Conservation (phyloP, 148 eudicot genomes). For the Dysphania ambrosioides region DNA sequence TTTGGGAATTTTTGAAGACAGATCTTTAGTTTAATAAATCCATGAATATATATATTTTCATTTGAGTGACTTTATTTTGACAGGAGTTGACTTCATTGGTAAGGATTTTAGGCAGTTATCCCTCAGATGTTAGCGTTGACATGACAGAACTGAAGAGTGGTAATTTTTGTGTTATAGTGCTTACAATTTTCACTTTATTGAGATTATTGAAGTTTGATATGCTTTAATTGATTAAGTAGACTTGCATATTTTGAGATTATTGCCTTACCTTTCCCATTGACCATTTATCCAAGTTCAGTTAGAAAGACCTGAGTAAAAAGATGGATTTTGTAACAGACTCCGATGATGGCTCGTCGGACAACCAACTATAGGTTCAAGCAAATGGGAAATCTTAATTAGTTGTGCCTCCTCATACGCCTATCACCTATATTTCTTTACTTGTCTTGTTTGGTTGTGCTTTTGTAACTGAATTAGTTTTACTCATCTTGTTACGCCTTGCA, state of each 20-base stretch:
- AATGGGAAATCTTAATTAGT: too few species aligned
- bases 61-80: background rate
- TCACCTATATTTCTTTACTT: too few species aligned
- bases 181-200: background rate
- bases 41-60: background rate
- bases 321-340: too few species aligned
- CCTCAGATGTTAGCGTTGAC: constrained; percentile 46
- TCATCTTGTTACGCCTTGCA: too few species aligned
- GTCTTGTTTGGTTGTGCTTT: too few species aligned
- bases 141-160: constrained; percentile 19
- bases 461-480: too few species aligned
- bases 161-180: background rate
- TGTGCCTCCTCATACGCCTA: too few species aligned
- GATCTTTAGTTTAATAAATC: background rate
- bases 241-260: background rate
- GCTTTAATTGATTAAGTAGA: background rate
- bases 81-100: constrained; percentile 59
- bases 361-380: too few species aligned
- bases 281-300: background rate
- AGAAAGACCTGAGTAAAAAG: too few species aligned
- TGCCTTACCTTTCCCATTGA: background rate
- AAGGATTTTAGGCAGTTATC: constrained; percentile 63
- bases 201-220: background rate
- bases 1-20: background rate
- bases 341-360: too few species aligned